phyloP scores from a whole-genome alignment of 352 stramenopile species.

The Phytophthora pini region DNA sequence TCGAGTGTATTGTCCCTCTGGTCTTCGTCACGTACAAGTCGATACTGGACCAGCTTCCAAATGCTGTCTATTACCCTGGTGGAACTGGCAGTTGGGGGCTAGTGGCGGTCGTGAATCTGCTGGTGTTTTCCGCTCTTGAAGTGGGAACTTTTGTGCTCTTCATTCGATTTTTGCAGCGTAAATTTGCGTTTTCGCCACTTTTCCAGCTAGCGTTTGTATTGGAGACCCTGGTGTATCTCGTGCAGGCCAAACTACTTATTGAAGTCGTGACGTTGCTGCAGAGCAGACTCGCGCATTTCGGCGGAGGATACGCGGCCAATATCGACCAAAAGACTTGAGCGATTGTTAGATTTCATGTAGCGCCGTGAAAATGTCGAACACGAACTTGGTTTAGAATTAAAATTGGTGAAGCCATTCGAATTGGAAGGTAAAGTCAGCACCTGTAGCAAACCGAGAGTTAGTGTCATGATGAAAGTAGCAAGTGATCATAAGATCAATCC shows the following conservation, averaged over 20 bases:
- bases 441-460: neutral
- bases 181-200: constrained; percentile 39
- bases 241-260: constrained; percentile 10
- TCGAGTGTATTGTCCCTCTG: constrained; percentile 47
- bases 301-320: neutral
- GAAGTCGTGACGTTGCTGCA: constrained; percentile 12
- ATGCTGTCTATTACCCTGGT: constrained; percentile 40
- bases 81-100: constrained; percentile 12
- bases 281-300: constrained; percentile 16
- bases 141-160: constrained; percentile 36
- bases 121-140: constrained; percentile 41
- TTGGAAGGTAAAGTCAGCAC: constrained; percentile 13
- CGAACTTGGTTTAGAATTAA: no score
- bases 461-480: neutral
- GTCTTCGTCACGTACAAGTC: constrained; percentile 42
- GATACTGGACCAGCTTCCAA: constrained; percentile 40
- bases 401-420: constrained; percentile 10
- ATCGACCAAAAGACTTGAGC: neutral
- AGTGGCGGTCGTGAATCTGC: neutral
- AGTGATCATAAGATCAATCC: neutral
- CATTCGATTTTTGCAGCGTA: constrained; percentile 28
- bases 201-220: constrained; percentile 49
- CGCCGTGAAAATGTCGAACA: no score
- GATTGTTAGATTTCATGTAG: no score
- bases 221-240: constrained; percentile 24